Evolutionary conservation across 345 rosid species (phyloP), one percentile per base, ranked within the genome.

Genomic region (Durio zibethinus): DNA sequence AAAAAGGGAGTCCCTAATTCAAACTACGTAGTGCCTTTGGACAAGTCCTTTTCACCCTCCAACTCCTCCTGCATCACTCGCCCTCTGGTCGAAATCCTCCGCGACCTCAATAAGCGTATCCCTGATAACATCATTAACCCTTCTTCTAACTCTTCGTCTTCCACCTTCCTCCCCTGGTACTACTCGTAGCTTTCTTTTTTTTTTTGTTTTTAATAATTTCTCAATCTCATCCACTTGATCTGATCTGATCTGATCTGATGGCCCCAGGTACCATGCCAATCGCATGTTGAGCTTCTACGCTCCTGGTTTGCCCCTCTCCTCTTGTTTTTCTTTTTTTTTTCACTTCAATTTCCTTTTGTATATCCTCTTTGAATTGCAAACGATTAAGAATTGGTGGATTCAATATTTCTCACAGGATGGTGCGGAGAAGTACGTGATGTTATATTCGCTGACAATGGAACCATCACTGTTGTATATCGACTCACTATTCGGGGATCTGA

Each of bases 281-380:
- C 92, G 98, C 76, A 95, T 95, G 99, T 73, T 95, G 75, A 95
- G 99, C 91, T 95, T 95, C 89, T 91, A 88, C 71, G 99, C 99
- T 35, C 97, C 99, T 35, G 99, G 99, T 93, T 78, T 70, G 92
- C 85, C 54, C n/a, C n/a, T n/a, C n/a, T n/a, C n/a, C n/a, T n/a
- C n/a, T n/a, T n/a, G 27, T 9, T 16, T 10, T 14, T 42, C 57
- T 18, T 48, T 84, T 72, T 3, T 50, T 47, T 50, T 52, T 8
- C 35, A 64, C 43, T 53, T 20, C n/a, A n/a, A 4, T 43, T 61
- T 42, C 31, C 5, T 33, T 42, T 29, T 65, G 79, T 45, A 68
- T 68, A n/a, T 43, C 11, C 10, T 10, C 5, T 23, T 68, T 68
- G 73, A 68, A 21, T 67, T 67, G 52, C 35, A 67, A 67, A 43